These are phyloP conservation scores for Rhizopogon sp. DNA, from an alignment of 768 basidiomycete genomes.

Conservation along the genomic window DNA sequence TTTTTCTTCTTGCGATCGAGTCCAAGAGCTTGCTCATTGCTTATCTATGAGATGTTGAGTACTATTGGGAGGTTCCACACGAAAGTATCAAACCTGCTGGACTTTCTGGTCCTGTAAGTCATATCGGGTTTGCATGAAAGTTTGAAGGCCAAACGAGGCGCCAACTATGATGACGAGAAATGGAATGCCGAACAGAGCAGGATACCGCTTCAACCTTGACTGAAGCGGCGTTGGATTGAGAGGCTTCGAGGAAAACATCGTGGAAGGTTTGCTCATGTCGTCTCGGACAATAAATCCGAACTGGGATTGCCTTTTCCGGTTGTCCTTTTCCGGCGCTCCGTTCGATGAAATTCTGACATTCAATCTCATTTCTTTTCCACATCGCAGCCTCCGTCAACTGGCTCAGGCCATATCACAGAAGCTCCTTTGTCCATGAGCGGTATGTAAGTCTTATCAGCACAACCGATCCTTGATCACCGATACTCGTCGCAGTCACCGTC, in stretches of 20 bases:
- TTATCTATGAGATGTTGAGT: constrained; percentile 39
- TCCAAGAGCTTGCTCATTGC: constrained; percentile 73
- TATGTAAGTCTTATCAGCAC: constrained; percentile 6
- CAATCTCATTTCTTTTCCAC: constrained; percentile 4
- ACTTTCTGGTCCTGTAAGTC: constrained; percentile 82
- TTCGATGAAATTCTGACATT: neutral
- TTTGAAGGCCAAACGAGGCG: constrained; percentile 78
- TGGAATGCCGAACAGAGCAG: constrained; percentile 77
- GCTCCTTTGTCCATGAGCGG: constrained; percentile 15
- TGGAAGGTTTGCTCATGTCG: constrained; percentile 11
- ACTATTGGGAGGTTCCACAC: too few species aligned
- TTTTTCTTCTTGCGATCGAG: constrained; percentile 67
- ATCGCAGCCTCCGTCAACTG: neutral
- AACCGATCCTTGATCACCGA: constrained; percentile 8
- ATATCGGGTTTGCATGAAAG: constrained; percentile 87
- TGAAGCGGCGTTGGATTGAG: constrained; percentile 36
- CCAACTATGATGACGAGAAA: constrained; percentile 83
- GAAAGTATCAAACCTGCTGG: constrained; percentile 42
- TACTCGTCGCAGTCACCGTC: constrained; percentile 45
- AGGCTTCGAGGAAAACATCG: constrained; percentile 51
- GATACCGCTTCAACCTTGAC: constrained; percentile 49
- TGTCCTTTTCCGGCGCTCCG: neutral
- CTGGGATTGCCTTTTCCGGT: neutral
- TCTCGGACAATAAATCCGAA: neutral
- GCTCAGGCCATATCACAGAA: neutral